Percentiles rank a stretch among this genome's conserved stretches.
Evolutionary conservation across 352 stramenopile genomes (phyloP).

Genomic region (Globisporangium rhizosaccharum): DNA sequence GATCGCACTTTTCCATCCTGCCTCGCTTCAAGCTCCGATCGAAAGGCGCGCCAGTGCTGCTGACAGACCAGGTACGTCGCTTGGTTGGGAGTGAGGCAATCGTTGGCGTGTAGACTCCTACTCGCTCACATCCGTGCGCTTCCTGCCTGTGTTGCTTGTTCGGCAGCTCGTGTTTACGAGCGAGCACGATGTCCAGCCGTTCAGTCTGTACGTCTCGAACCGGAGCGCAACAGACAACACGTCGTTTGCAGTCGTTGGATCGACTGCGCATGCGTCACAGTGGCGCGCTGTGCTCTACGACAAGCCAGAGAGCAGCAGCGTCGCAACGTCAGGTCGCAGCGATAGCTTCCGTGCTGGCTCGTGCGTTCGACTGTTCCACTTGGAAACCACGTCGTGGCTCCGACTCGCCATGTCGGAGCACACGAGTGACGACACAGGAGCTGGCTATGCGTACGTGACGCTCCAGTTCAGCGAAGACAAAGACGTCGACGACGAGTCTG

Average conservation of each 20-base stretch:
- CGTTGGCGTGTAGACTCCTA: too few species aligned
- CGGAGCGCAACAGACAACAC: slow-evolving; percentile 26
- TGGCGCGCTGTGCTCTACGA: slow-evolving; percentile 61
- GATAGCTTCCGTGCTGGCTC: slow-evolving; percentile 38
- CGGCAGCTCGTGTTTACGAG: slow-evolving; percentile 47
- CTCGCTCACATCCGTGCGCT: neutral
- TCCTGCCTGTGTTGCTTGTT: neutral
- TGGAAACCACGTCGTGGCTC: slow-evolving; percentile 65
- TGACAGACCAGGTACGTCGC: slow-evolving; percentile 52
- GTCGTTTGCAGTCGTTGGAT: slow-evolving; percentile 40
- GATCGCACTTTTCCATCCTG: slow-evolving; percentile 44
- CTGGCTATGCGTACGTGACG: slow-evolving; percentile 17
- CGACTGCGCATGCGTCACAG: slow-evolving; percentile 47
- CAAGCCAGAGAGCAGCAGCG: slow-evolving; percentile 15
- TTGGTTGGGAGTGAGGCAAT: neutral
- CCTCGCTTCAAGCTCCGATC: slow-evolving; percentile 62
- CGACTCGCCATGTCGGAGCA: slow-evolving; percentile 18
- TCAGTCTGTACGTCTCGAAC: slow-evolving; percentile 64
- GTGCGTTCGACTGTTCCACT: slow-evolving; percentile 57
- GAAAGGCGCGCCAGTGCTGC: slow-evolving; percentile 53
- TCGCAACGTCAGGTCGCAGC: slow-evolving; percentile 7
- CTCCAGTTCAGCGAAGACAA: slow-evolving; percentile 48
- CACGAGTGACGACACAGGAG: slow-evolving; percentile 1
- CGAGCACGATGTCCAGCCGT: slow-evolving; percentile 37
- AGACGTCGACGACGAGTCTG: slow-evolving; percentile 24